phyloP scores from a whole-genome alignment of 2,329 filamentous ascomycete genomes.

The Emergomyces pasteurianus region DNA sequence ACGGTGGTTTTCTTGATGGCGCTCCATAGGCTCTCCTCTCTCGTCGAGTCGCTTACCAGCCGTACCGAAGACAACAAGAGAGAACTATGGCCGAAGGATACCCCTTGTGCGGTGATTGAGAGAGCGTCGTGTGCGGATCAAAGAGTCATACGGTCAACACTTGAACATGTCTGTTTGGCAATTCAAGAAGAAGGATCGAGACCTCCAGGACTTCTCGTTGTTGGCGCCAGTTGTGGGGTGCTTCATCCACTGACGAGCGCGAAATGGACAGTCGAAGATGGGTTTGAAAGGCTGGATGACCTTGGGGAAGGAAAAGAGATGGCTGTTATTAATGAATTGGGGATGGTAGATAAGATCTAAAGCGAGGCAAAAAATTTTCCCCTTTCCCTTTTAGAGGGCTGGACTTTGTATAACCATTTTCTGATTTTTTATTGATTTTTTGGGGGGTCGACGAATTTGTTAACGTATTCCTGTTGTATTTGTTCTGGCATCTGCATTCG shows the following conservation, averaged over 20 bases:
- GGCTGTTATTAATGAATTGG: slow-evolving; percentile 7
- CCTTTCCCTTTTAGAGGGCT: background rate
- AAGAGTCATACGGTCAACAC: slow-evolving; percentile 75
- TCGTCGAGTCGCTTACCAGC: slow-evolving; percentile 59
- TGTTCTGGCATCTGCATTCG: background rate
- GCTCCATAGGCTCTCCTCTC: slow-evolving; percentile 64
- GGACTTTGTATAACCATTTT: background rate
- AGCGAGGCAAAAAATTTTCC: no score
- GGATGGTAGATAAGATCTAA: background rate
- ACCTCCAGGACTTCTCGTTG: slow-evolving; percentile 77
- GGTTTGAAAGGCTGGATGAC: slow-evolving; percentile 61
- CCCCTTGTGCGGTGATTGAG: slow-evolving; percentile 87
- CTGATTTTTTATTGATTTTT: background rate
- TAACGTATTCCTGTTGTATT: background rate
- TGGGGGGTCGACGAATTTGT: background rate
- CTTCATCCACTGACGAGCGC: slow-evolving; percentile 49
- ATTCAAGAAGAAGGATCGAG: slow-evolving; percentile 81
- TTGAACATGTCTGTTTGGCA: slow-evolving; percentile 66
- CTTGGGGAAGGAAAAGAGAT: slow-evolving; percentile 17
- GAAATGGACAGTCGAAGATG: slow-evolving; percentile 78
- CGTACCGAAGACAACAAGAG: slow-evolving; percentile 18
- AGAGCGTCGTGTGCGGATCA: slow-evolving; percentile 90
- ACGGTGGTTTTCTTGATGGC: slow-evolving; percentile 96
- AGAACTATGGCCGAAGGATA: slow-evolving; percentile 55
- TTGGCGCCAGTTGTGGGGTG: slow-evolving; percentile 73